Base-by-base conservation (phyloP, 1,284 basidiomycete genomes). In the Xerocomus nothofagi region DNA sequence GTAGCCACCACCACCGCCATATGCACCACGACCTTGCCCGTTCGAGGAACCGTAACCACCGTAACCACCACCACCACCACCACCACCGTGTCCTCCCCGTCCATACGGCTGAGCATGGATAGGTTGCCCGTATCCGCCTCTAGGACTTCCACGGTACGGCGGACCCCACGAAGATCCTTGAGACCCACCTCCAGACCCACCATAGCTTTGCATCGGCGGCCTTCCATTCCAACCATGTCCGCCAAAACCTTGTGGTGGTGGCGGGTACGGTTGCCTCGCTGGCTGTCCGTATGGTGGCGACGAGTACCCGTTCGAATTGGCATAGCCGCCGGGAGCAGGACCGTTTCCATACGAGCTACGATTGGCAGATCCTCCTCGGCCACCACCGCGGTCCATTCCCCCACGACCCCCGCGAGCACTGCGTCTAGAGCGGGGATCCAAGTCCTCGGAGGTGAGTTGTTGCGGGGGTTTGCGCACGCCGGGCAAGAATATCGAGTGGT, bases 401-500 rank as follows among this genome's bases (percentile, higher is more conserved):
- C 75, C 70, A 50, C 74, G 68, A 6, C 72, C 70, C 31, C 72
- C 71, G 46, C 75, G 74, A 42, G 73, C 73, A 31, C 69, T 68
- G 44, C 72, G 68, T 49, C 75, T 70, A 33, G 70, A 56, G 41
- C 70, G 68, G 27, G 51, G 51, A 49, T 97, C 91, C 44, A 88
- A 75, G 67, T 99, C 97, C 17, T 77, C 74, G 12, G 84, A 69
- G 6, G 79, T 84, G 23, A 99, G 76, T 2, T 84, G 71, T 3
- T 84, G 79, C 32, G 77, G 71, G 0, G 82, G 78, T 44, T 78
- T 78, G 51, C 75, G 81, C 33, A 84, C 83, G 2, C 92, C 91
- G 6, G 86, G 85, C 1, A 99, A 75, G 20, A 99, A 72, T 20
- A 89, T 76, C 14, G 93, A 96, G 40, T 83, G 84, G 68, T 99